Conservation (phyloP, 441 rosid species). For the Isatis lusitanica region DNA sequence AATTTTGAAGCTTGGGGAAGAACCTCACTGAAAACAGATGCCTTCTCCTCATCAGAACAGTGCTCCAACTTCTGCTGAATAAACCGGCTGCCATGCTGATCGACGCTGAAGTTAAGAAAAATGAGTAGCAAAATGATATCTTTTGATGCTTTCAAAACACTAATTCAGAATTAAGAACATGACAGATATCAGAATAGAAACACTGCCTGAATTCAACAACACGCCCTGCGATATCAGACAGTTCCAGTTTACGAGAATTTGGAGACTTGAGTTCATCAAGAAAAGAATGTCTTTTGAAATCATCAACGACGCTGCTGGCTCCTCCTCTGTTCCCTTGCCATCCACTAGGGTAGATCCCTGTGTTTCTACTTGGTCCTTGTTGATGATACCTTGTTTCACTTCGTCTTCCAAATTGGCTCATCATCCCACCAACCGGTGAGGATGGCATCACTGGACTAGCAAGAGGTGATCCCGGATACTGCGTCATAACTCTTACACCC, state of each 20-base stretch:
- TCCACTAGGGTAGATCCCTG: constrained; percentile 55
- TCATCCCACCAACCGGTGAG: constrained; percentile 59
- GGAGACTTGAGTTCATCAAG: constrained; percentile 75
- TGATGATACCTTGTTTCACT: constrained; percentile 57
- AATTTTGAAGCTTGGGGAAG: constrained; percentile 65
- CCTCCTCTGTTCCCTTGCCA: constrained; percentile 75
- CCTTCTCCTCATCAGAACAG: constrained; percentile 61
- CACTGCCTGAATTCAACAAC: constrained; percentile 72
- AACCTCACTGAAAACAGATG: constrained; percentile 65
- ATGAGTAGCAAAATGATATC: constrained; percentile 24
- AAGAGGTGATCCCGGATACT: constrained; percentile 59
- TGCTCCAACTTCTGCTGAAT: constrained; percentile 75
- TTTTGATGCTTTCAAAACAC: constrained; percentile 2
- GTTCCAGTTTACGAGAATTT: constrained; percentile 63
- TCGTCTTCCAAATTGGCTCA: constrained; percentile 47
- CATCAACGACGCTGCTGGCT: constrained; percentile 45
- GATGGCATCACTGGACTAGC: constrained; percentile 65
- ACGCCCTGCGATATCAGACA: constrained; percentile 65
- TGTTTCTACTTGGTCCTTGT: constrained; percentile 52
- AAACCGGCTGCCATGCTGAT: constrained; percentile 82
- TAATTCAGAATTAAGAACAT: not conserved
- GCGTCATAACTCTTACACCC: constrained; percentile 54
- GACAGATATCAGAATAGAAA: constrained; percentile 33
- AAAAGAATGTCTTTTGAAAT: constrained; percentile 61
- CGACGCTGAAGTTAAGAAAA: constrained; percentile 52